Evolutionary conservation across 2,329 filamentous ascomycete genomes (phyloP).

Genomic region (Colletotrichum caudatum): DNA sequence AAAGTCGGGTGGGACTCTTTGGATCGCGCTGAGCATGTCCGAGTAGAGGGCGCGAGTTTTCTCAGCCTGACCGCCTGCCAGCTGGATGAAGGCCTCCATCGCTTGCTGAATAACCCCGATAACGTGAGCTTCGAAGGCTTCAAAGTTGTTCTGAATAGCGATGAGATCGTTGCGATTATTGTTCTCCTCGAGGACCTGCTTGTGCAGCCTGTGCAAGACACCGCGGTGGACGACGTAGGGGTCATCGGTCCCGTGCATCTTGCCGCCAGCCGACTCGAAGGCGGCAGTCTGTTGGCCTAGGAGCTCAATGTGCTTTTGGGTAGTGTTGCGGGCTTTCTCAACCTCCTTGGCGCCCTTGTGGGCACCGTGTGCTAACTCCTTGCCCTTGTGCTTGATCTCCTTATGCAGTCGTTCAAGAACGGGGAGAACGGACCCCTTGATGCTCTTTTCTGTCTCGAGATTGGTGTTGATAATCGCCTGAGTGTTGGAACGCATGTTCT

Average conservation of each 20-base stretch:
- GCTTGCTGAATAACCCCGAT: conserved; percentile 85
- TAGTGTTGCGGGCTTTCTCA: conserved; percentile 85
- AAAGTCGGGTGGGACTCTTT: conserved; percentile 84
- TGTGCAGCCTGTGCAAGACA: conserved; percentile 85
- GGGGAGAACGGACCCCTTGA: conserved; percentile 88
- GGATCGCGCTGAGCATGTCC: conserved; percentile 82
- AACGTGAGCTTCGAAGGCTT: conserved; percentile 87
- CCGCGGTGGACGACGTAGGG: conserved; percentile 89
- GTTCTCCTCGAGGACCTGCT: conserved; percentile 95
- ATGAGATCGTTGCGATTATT: conserved; percentile 94
- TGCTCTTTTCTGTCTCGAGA: conserved; percentile 88
- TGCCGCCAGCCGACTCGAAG: conserved; percentile 81
- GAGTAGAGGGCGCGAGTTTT: conserved; percentile 83
- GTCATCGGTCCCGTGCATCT: conserved; percentile 79
- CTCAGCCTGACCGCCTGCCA: conserved; percentile 83
- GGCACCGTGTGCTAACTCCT: conserved; percentile 86
- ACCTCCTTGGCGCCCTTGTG: conserved; percentile 90
- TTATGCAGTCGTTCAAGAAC: conserved; percentile 91
- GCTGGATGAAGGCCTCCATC: conserved; percentile 84
- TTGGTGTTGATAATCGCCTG: conserved; percentile 92
- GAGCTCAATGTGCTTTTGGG: conserved; percentile 96
- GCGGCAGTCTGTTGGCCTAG: conserved; percentile 86
- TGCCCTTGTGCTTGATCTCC: conserved; percentile 96
- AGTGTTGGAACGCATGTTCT: conserved; percentile 93
- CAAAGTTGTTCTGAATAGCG: conserved; percentile 90